phyloP scores from a whole-genome alignment of 192 early-diverging fungal species.

The Coemansia sp. region DNA sequence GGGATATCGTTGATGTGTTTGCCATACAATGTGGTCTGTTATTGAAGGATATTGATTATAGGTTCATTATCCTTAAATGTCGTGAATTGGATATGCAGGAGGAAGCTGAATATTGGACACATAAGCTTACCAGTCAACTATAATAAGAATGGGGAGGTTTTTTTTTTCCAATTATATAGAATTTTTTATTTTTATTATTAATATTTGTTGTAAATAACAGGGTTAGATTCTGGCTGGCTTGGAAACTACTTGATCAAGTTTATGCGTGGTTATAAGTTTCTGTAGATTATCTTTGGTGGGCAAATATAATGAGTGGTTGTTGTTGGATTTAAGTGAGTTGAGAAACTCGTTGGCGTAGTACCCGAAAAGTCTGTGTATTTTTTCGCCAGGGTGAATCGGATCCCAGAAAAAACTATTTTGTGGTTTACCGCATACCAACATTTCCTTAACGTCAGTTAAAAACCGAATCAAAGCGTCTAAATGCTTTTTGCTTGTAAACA shows the following conservation, averaged over 20 bases:
- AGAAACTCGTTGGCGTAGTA: slow-evolving; percentile 20
- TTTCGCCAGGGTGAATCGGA: slow-evolving; percentile 27
- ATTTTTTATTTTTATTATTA: not conserved
- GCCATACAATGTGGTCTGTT: not conserved
- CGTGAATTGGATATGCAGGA: not conserved
- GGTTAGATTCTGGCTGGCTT: slow-evolving; percentile 5
- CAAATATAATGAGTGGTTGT: not conserved
- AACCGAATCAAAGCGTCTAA: not conserved
- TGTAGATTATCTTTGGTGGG: not conserved
- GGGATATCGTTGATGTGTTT: slow-evolving; percentile 1
- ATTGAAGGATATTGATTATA: not conserved
- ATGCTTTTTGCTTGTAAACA: slow-evolving; percentile 2
- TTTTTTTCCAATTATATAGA: not conserved
- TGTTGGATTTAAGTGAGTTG: not conserved
- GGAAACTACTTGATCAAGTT: not conserved
- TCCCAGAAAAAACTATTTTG: slow-evolving; percentile 23
- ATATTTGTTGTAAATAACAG: not conserved
- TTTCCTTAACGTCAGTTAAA: not conserved
- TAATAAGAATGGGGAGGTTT: too few relatives aligned
- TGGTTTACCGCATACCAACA: slow-evolving; percentile 10
- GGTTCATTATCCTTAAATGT: not conserved
- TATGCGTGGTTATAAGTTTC: not conserved
- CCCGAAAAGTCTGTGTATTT: slow-evolving; percentile 30
- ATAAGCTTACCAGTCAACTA: not conserved
- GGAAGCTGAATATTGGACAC: not conserved